phyloP scores from a whole-genome alignment of 2,329 filamentous ascomycete species.

The Annulohypoxylon truncatum region DNA sequence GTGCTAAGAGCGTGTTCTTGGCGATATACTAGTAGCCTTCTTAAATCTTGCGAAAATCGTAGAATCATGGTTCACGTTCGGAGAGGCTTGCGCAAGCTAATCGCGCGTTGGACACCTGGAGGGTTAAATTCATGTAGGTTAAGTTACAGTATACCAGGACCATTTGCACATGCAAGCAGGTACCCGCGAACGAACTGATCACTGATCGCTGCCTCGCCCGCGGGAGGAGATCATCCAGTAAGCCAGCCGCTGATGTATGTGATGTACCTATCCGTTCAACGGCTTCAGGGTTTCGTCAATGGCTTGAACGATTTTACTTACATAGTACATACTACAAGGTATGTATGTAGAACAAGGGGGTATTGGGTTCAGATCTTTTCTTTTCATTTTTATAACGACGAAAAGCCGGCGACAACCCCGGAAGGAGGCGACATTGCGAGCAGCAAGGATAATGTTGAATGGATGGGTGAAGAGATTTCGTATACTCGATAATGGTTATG shows the following conservation, averaged over 20 bases:
- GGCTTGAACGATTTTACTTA: not conserved
- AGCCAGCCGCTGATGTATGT: conserved; percentile 32
- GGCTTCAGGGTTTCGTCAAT: conserved; percentile 34
- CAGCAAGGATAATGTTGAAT: conserved; percentile 28
- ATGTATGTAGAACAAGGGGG: too few relatives aligned
- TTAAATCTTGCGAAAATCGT: not conserved
- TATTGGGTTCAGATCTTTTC: not conserved
- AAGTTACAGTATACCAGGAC: conserved; percentile 29
- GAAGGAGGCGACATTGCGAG: conserved; percentile 22
- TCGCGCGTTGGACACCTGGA: not conserved
- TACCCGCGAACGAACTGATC: conserved; percentile 40
- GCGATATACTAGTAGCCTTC: conserved; percentile 1
- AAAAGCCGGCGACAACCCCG: conserved; percentile 37
- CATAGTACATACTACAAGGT: not conserved
- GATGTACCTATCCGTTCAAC: conserved; percentile 25
- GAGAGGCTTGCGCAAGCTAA: conserved; percentile 16
- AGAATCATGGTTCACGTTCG: not conserved
- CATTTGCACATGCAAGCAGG: conserved; percentile 40
- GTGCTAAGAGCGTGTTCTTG: not conserved
- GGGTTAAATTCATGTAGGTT: conserved; percentile 18
- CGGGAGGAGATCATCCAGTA: conserved; percentile 27
- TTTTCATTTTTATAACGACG: conserved; percentile 4
- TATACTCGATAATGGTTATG: conserved; percentile 2
- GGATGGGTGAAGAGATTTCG: conserved; percentile 42
- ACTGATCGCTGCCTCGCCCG: conserved; percentile 28